Percentiles rank a stretch among this genome's conserved stretches.
Evolutionary conservation across 495 filamentous ascomycete species (phyloP).

Genomic region (Copromyces sp.): DNA sequence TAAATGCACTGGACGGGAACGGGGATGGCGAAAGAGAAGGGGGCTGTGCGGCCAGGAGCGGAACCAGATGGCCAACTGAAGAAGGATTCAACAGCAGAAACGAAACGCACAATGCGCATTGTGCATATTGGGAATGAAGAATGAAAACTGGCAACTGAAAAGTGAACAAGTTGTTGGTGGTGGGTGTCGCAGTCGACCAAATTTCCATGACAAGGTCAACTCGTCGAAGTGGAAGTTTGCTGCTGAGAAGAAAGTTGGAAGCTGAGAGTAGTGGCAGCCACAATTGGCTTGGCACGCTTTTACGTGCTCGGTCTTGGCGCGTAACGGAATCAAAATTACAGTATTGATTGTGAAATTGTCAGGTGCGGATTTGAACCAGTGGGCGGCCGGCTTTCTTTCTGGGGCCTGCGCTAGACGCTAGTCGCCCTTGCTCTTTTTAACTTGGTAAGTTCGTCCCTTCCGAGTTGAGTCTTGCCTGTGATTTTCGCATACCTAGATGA

Average conservation of each 20-base stretch:
- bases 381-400: background rate
- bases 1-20: background rate
- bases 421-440: background rate
- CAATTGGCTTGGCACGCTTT: conserved; percentile 2
- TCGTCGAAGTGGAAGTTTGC: background rate
- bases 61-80: background rate
- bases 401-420: background rate
- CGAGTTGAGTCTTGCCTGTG: background rate
- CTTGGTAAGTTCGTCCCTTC: background rate
- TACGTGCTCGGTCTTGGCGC: background rate
- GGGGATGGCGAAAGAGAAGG: background rate
- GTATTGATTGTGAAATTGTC: background rate
- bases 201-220: background rate
- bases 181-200: background rate
- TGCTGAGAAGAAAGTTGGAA: background rate
- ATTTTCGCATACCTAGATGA: background rate
- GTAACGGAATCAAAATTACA: background rate
- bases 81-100: background rate
- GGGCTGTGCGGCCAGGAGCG: background rate
- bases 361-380: background rate
- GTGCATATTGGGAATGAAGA: background rate
- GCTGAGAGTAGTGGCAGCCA: background rate
- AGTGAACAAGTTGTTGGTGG: background rate
- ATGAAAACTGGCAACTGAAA: background rate
- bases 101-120: background rate